These are phyloP conservation scores for Carpediemonas membranifera DNA, from an alignment of 78 protist species.

Conservation along the genomic window DNA sequence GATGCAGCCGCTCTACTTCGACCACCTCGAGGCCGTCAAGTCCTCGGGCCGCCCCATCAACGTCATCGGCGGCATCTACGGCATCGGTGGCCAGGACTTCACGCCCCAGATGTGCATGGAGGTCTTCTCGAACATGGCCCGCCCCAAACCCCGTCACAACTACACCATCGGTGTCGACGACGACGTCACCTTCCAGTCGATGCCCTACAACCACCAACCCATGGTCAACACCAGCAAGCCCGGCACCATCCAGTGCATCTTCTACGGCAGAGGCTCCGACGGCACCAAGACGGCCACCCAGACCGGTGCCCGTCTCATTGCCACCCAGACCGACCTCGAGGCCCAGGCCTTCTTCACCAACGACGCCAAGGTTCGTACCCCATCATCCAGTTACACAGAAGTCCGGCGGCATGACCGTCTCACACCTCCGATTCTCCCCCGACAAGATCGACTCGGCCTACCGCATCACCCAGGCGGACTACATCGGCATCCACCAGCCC, in stretches of 20 bases:
- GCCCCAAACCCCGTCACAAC: slow-evolving; percentile 21
- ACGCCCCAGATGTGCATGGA: slow-evolving; percentile 32
- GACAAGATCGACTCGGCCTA: slow-evolving; percentile 32
- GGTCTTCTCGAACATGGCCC: slow-evolving; percentile 35
- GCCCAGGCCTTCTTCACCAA: slow-evolving; percentile 53
- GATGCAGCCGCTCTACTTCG: slow-evolving; percentile 50
- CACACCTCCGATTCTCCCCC: slow-evolving; percentile 63
- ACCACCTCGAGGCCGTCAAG: slow-evolving; percentile 27
- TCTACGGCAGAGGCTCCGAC: slow-evolving; percentile 14
- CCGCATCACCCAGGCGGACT: slow-evolving; percentile 46
- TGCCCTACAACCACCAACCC: too few relatives aligned
- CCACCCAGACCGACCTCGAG: slow-evolving; percentile 18
- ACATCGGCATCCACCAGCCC: slow-evolving; percentile 55
- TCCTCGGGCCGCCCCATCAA: not conserved
- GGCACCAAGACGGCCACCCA: slow-evolving; percentile 13
- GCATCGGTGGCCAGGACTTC: slow-evolving; percentile 57
- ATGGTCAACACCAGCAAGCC: not conserved
- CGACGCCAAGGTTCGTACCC: too few relatives aligned
- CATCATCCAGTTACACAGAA: too few relatives aligned
- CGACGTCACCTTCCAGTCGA: slow-evolving; percentile 29
- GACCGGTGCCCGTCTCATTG: slow-evolving; percentile 13
- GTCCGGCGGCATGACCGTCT: slow-evolving; percentile 54
- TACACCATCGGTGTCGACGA: slow-evolving; percentile 53
- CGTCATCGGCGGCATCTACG: slow-evolving; percentile 49
- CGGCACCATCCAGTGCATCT: slow-evolving; percentile 7